A percentile compares a stretch with the other conserved stretches of the same genome.
These are phyloP conservation scores for Xylaria castorea DNA, from an alignment of 495 filamentous ascomycete genomes.

Conservation along the genomic window DNA sequence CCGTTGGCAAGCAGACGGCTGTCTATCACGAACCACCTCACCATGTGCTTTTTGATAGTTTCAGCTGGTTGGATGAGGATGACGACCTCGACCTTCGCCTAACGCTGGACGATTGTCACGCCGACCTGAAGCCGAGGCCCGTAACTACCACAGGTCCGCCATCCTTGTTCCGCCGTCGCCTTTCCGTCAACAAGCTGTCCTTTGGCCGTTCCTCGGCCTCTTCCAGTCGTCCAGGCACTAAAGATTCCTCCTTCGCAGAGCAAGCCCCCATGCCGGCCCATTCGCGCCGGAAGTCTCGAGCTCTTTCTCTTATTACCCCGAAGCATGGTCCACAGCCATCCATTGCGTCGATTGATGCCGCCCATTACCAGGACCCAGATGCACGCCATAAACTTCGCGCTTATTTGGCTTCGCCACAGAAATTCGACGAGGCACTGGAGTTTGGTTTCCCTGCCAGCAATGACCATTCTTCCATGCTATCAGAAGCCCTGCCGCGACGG, in stretches of 20 bases:
- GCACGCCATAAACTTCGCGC: constrained; percentile 84
- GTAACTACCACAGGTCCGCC: constrained; percentile 48
- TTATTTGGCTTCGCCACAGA: constrained; percentile 90
- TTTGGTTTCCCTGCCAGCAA: constrained; percentile 84
- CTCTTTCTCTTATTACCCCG: constrained; percentile 56
- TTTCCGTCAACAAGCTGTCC: constrained; percentile 62
- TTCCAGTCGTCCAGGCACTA: constrained; percentile 50
- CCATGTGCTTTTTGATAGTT: constrained; percentile 66
- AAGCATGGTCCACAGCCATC: constrained; percentile 55
- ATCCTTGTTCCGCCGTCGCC: constrained; percentile 57
- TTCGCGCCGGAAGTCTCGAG: constrained; percentile 54
- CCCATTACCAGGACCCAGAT: constrained; percentile 91
- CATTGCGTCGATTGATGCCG: constrained; percentile 68
- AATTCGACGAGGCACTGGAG: constrained; percentile 93
- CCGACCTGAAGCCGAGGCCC: constrained; percentile 53
- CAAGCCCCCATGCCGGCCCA: constrained; percentile 40
- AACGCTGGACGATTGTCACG: constrained; percentile 60
- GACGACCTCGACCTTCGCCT: constrained; percentile 75
- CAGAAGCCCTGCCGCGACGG: constrained; percentile 20
- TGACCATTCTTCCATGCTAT: constrained; percentile 31
- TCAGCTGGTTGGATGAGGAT: constrained; percentile 83
- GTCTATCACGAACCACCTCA: constrained; percentile 21
- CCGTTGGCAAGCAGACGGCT: constrained; percentile 2
- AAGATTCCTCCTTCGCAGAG: constrained; percentile 49
- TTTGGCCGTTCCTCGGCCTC: constrained; percentile 59